Percentiles rank a stretch among this genome's conserved stretches.
Evolutionary conservation across 1,139 yeast genomes (phyloP).

Genomic region (Yamadazyma pseudoaaseri): DNA sequence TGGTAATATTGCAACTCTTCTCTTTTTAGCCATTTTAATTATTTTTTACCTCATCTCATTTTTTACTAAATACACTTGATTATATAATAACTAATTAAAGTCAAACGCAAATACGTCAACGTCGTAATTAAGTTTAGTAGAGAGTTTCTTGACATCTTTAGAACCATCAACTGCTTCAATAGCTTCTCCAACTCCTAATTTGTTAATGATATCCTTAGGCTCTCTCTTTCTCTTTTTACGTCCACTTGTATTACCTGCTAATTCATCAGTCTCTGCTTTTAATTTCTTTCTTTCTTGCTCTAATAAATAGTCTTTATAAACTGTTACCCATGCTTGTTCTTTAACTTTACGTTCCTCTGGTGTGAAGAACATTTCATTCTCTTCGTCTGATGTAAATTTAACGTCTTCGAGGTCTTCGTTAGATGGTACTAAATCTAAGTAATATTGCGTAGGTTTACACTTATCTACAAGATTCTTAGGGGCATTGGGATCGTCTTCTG

Average conservation of each 20-base stretch:
- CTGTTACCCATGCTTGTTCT: conserved; percentile 86
- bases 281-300: conserved; percentile 85
- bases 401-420: conserved; percentile 62
- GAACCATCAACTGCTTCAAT: conserved; percentile 39
- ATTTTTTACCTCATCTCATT: conserved; percentile 9
- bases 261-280: conserved; percentile 81
- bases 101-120: too few species aligned
- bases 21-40: conserved; percentile 68
- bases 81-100: too few species aligned
- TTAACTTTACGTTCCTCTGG: conserved; percentile 60
- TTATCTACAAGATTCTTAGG: conserved; percentile 53
- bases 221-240: conserved; percentile 37
- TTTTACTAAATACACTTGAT: too few species aligned
- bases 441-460: conserved; percentile 55
- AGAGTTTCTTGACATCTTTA: conserved; percentile 64
- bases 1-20: conserved; percentile 90
- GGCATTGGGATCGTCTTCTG: conserved; percentile 27
- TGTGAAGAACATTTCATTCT: conserved; percentile 59
- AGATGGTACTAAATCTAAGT: conserved; percentile 54
- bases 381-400: conserved; percentile 70
- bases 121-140: conserved; percentile 87
- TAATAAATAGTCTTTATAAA: conserved; percentile 79
- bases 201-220: conserved; percentile 11
- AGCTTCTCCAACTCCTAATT: conserved; percentile 28
- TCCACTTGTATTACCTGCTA: conserved; percentile 70